Conservation (phyloP, 2,329 filamentous ascomycete genomes). For the Aspergillus sp. region DNA sequence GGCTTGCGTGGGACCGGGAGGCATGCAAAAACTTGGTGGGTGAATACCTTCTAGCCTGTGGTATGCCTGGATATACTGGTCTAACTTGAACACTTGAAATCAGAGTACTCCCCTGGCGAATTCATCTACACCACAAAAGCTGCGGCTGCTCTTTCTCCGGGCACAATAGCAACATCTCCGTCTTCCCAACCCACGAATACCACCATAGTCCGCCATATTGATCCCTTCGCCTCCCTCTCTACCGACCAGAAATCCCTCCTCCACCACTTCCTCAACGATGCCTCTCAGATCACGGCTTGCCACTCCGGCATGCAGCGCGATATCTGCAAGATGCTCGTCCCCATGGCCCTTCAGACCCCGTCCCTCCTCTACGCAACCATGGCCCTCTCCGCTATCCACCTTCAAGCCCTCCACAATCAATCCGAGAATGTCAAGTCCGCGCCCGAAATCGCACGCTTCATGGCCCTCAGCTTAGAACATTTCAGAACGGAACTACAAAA, state of each 20-base stretch:
- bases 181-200: constrained; percentile 13
- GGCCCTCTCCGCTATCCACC: constrained; percentile 46
- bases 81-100: background rate
- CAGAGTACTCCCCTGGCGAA: constrained; percentile 43
- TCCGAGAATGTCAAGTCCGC: constrained; percentile 40
- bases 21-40: constrained; percentile 41
- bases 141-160: constrained; percentile 14
- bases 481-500: constrained; percentile 44
- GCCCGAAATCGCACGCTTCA: constrained; percentile 41
- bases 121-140: constrained; percentile 42
- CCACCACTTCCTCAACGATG: constrained; percentile 46
- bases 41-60: background rate
- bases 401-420: constrained; percentile 39
- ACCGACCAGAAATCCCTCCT: constrained; percentile 39
- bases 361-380: constrained; percentile 47
- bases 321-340: constrained; percentile 47
- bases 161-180: constrained; percentile 12
- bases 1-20: constrained; percentile 35
- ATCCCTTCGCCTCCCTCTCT: constrained; percentile 41
- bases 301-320: constrained; percentile 44
- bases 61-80: background rate
- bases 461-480: constrained; percentile 44
- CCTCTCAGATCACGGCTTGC: constrained; percentile 45
- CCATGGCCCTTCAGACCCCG: constrained; percentile 47
- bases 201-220: constrained; percentile 32